These are phyloP conservation scores for Xylariales sp. DNA, from an alignment of 2,329 filamentous ascomycete species.

Conservation along the genomic window DNA sequence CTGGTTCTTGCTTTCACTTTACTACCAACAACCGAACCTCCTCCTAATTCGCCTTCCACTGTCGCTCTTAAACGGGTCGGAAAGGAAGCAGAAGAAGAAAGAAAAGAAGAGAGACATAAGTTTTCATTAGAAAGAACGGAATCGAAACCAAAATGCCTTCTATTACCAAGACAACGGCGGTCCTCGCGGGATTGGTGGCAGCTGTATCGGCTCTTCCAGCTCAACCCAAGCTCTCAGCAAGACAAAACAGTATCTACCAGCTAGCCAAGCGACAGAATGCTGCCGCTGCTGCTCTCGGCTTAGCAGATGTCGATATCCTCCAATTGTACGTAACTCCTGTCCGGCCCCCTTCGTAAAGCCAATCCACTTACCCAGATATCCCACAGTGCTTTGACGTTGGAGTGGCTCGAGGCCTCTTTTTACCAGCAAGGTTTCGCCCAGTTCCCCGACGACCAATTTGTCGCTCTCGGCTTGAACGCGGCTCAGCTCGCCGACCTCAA, in stretches of 20 bases:
- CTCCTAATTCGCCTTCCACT: conserved; percentile 40
- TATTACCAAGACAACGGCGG: conserved; percentile 56
- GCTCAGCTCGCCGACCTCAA: conserved; percentile 69
- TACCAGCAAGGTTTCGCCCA: conserved; percentile 77
- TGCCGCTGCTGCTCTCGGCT: conserved; percentile 58
- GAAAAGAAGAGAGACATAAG: conserved; percentile 35
- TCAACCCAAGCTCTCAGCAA: conserved; percentile 56
- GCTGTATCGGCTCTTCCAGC: conserved; percentile 61
- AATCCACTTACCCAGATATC: conserved; percentile 33
- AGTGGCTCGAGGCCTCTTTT: conserved; percentile 79
- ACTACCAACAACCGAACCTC: conserved; percentile 32
- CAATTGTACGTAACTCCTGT: conserved; percentile 63
- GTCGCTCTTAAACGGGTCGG: conserved; percentile 37
- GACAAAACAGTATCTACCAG: conserved; percentile 60
- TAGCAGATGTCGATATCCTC: conserved; percentile 66
- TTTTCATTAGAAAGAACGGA: conserved; percentile 45
- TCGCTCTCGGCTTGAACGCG: conserved; percentile 67
- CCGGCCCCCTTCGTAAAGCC: neutral
- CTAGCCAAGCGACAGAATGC: conserved; percentile 63
- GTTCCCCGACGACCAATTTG: conserved; percentile 74
- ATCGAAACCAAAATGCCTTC: conserved; percentile 58
- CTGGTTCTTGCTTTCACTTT: conserved; percentile 53
- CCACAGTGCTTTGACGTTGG: conserved; percentile 74
- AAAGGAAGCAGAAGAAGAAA: conserved; percentile 5
- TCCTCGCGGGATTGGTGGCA: conserved; percentile 59